These are phyloP conservation scores for Harrya chromipes DNA, from an alignment of 768 basidiomycete genomes.

Conservation along the genomic window DNA sequence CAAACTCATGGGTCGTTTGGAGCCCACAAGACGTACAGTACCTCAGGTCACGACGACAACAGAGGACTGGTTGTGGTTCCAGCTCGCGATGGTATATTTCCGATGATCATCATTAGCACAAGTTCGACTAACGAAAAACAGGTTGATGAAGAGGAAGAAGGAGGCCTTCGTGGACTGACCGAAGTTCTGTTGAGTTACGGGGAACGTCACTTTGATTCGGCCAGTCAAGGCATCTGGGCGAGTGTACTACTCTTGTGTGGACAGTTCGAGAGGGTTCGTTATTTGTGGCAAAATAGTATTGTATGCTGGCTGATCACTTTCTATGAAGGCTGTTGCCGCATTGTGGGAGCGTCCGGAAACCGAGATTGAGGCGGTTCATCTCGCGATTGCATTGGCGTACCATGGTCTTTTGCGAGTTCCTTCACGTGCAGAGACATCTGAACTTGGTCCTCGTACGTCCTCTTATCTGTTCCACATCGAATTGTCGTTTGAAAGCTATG, in stretches of 20 bases:
- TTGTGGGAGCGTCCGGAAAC: constrained; percentile 85
- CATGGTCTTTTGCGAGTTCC: constrained; percentile 90
- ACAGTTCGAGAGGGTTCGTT: constrained; percentile 84
- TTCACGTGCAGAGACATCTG: constrained; percentile 75
- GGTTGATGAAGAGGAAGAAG: constrained; percentile 82
- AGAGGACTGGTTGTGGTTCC: constrained; percentile 99
- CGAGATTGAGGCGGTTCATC: constrained; percentile 91
- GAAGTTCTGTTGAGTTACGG: constrained; percentile 79
- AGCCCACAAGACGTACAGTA: constrained; percentile 75
- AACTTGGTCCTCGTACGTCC: constrained; percentile 74
- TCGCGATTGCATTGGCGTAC: constrained; percentile 88
- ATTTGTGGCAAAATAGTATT: neutral
- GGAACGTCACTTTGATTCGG: constrained; percentile 74
- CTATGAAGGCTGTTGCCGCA: constrained; percentile 76
- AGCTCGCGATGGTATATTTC: constrained; percentile 69
- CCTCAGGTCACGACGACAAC: constrained; percentile 85
- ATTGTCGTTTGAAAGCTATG: neutral
- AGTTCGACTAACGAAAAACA: constrained; percentile 23
- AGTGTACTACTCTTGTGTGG: constrained; percentile 86
- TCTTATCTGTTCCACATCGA: neutral
- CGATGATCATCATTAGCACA: neutral
- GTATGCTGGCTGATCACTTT: neutral
- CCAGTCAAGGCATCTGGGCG: constrained; percentile 71
- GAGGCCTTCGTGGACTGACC: constrained; percentile 67
- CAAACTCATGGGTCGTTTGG: constrained; percentile 92